Evolutionary conservation across 2,329 filamentous ascomycete genomes (phyloP).

Genomic region (Aspergillus sp.): DNA sequence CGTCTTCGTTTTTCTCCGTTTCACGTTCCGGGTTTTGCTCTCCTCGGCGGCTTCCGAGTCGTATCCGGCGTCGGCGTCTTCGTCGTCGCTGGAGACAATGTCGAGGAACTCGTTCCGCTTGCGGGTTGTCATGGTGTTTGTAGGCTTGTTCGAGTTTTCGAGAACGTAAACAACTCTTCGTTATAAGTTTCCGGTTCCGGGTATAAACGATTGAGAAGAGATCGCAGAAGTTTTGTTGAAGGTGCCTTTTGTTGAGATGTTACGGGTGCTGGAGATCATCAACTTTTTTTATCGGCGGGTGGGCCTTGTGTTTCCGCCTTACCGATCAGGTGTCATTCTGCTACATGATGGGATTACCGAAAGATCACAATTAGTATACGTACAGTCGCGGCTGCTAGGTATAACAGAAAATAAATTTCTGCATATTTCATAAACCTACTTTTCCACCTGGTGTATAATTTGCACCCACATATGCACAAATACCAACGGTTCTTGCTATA

Average conservation of each 20-base stretch:
- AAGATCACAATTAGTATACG: background rate
- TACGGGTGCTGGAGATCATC: background rate
- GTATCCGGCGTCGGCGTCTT: slow-evolving; percentile 43
- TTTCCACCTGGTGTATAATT: too few species aligned
- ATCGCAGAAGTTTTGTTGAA: background rate
- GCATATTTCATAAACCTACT: too few species aligned
- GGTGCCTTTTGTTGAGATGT: background rate
- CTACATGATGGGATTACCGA: background rate
- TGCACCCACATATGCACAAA: too few species aligned
- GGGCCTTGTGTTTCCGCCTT: slow-evolving; percentile 10
- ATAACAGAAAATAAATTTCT: background rate
- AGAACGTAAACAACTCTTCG: background rate
- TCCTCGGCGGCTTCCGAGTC: slow-evolving; percentile 46
- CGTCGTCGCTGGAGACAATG: slow-evolving; percentile 37
- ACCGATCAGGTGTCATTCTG: background rate
- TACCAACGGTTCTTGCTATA: too few species aligned
- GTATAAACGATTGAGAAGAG: background rate
- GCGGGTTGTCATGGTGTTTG: slow-evolving; percentile 35
- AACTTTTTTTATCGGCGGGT: slow-evolving; percentile 19
- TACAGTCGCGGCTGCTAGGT: background rate
- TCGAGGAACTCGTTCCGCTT: slow-evolving; percentile 43
- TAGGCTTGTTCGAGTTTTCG: background rate
- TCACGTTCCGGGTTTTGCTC: slow-evolving; percentile 38
- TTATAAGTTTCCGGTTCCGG: background rate
- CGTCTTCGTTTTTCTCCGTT: slow-evolving; percentile 30